Evolutionary conservation across 805 yeast genomes (phyloP).

Genomic region (Candida hungchunana): DNA sequence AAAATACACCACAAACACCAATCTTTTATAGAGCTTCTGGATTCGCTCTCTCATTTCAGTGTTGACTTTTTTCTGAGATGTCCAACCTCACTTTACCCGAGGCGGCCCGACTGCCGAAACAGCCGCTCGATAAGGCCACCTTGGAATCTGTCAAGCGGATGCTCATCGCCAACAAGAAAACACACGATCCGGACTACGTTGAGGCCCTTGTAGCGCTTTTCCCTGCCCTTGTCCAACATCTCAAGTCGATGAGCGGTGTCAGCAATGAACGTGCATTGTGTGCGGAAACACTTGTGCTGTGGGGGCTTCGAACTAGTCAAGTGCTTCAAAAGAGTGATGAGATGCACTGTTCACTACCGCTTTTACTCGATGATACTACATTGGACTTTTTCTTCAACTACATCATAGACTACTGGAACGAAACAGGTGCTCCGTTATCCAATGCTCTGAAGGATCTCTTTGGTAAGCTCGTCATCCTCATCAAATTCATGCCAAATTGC

Average conservation of each 20-base stretch:
- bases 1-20: too few relatives aligned
- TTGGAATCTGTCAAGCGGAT: slow-evolving; percentile 11
- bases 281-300: slow-evolving; percentile 60
- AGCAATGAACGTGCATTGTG: slow-evolving; percentile 38
- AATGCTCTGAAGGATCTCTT: slow-evolving; percentile 65
- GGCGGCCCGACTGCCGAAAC: background rate
- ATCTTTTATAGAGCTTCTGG: too few relatives aligned
- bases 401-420: slow-evolving; percentile 66
- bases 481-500: slow-evolving; percentile 27
- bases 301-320: slow-evolving; percentile 57
- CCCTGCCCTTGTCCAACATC: slow-evolving; percentile 29
- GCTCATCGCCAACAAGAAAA: slow-evolving; percentile 19
- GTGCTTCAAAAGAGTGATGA: slow-evolving; percentile 14
- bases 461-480: slow-evolving; percentile 42
- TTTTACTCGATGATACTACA: slow-evolving; percentile 15
- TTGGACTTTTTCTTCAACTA: slow-evolving; percentile 41
- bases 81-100: slow-evolving; percentile 1
- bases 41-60: too few relatives aligned
- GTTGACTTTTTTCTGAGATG: too few relatives aligned
- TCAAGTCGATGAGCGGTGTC: slow-evolving; percentile 31
- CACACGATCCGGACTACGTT: slow-evolving; percentile 11
- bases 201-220: slow-evolving; percentile 20
- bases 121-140: slow-evolving; percentile 8
- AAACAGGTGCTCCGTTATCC: slow-evolving; percentile 64
- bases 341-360: too few relatives aligned